Conservation (phyloP, 2,329 filamentous ascomycete species). For the Blumeria hordei region DNA sequence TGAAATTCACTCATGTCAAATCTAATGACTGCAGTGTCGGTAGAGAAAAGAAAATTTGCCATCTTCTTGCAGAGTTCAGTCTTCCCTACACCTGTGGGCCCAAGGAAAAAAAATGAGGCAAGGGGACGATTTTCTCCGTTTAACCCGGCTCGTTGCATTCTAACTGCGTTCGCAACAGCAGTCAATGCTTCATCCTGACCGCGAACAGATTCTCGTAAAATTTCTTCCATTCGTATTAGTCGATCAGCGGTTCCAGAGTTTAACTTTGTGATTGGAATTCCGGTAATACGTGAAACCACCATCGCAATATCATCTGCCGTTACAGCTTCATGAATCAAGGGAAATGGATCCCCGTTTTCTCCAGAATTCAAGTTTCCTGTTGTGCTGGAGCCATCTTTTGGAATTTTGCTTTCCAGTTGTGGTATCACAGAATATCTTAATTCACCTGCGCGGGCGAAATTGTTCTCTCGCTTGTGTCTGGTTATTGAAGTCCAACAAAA, state of each 20-base stretch:
- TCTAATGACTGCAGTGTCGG: slow-evolving; percentile 67
- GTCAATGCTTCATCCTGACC: slow-evolving; percentile 87
- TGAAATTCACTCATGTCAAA: slow-evolving; percentile 98
- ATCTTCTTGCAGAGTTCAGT: slow-evolving; percentile 95
- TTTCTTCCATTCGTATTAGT: slow-evolving; percentile 86
- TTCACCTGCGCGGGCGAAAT: slow-evolving; percentile 79
- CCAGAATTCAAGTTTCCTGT: slow-evolving; percentile 2
- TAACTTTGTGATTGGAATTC: slow-evolving; percentile 69
- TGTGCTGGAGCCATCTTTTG: slow-evolving; percentile 36
- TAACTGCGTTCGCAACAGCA: slow-evolving; percentile 76
- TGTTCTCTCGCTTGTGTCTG: slow-evolving; percentile 35
- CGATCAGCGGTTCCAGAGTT: slow-evolving; percentile 89
- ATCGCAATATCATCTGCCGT: slow-evolving; percentile 81
- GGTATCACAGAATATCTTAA: slow-evolving; percentile 77
- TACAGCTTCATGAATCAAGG: slow-evolving; percentile 79
- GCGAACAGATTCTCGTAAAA: slow-evolving; percentile 56
- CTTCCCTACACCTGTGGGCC: slow-evolving; percentile 89
- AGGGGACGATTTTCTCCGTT: slow-evolving; percentile 79
- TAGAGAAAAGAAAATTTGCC: slow-evolving; percentile 79
- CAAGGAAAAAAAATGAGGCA: slow-evolving; percentile 93
- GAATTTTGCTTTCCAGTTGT: slow-evolving; percentile 51
- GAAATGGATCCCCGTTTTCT: slow-evolving; percentile 13
- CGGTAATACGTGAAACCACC: slow-evolving; percentile 76
- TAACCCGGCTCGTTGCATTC: slow-evolving; percentile 77
- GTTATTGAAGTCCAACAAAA: slow-evolving; percentile 1